Base-by-base conservation (phyloP, 1,284 basidiomycete species). In the Marasmius sp. region DNA sequence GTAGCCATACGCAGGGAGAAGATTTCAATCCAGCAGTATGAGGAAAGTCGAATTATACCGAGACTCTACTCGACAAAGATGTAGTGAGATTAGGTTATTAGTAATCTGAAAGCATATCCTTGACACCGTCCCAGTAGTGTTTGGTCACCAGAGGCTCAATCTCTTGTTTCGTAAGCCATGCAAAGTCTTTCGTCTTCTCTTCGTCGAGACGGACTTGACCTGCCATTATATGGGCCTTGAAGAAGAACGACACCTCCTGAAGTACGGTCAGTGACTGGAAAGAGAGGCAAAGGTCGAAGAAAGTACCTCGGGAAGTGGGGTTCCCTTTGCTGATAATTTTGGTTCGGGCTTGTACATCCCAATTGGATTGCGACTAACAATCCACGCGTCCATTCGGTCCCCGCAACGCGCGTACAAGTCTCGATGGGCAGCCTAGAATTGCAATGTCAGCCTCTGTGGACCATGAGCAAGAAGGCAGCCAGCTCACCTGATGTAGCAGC, bases 101-200 rank as follows among this genome's bases (percentile, higher is more conserved):
- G 72, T 81, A 83, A 72, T 92, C 88, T 58, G 91, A 92, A 66
- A 95, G 79, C 74, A 95, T 88, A 70, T 92, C 89, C 75, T 88
- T 88, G 66, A 94, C 79, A 61, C 85, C 83, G 53, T 81, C 71
- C 93, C 93, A 95, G 69, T 95, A 95, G 61, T 82, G 75, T 64
- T 75, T 71, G 56, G 85, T 80, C 36, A 93, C 86, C 50, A 81
- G 81, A 47, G 83, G 75, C 71, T 87, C 77, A 57, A 95, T 88
- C 79, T 96, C 94, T 72, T 94, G 85, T 75, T 94, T 93, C 60
- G 93, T 95, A 65, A 95, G 80, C 94, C 94, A 96, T 20, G 91
- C 93, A 77, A 93, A 95, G 68, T 93, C 92, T 56, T 80, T 78
- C 61, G 91, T 78, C 59, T 75, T 74, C 66, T 82, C 77, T 39